Evolutionary conservation across 2,329 filamentous ascomycete species (phyloP).

Genomic region (Helicocarpus griseus): DNA sequence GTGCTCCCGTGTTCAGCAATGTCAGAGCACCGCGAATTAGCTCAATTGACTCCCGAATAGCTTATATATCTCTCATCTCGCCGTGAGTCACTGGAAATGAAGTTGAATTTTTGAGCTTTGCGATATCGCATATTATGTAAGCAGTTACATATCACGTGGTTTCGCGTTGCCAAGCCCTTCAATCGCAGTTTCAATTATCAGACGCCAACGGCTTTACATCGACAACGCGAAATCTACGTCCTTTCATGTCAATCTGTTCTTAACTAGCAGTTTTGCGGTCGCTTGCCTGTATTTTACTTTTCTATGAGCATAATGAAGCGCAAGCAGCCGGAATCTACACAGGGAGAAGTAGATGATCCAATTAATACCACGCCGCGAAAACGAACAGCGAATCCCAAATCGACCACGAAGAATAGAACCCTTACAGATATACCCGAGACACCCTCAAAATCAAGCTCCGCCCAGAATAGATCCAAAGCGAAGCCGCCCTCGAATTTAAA

Average conservation of each 20-base stretch:
- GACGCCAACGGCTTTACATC: neutral
- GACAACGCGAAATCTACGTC: neutral
- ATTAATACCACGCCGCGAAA: conserved; percentile 32
- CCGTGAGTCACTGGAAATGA: neutral
- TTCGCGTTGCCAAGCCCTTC: conserved; percentile 1
- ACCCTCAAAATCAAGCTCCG: conserved; percentile 18
- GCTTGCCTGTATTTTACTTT: neutral
- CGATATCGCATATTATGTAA: neutral
- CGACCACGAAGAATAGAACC: conserved; percentile 18
- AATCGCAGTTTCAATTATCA: neutral
- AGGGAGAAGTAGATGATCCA: conserved; percentile 21
- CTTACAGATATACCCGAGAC: conserved; percentile 11
- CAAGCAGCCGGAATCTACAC: conserved; percentile 28
- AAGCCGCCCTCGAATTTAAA: conserved; percentile 18
- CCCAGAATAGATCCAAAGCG: conserved; percentile 21
- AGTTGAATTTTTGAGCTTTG: neutral
- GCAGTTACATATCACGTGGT: neutral
- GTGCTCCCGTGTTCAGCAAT: too few species aligned
- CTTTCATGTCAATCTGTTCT: too few species aligned
- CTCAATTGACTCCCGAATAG: neutral
- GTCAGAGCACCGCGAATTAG: neutral
- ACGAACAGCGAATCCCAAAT: conserved; percentile 19
- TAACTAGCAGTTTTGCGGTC: too few species aligned
- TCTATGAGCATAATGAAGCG: conserved; percentile 27
- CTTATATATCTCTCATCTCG: neutral